These are phyloP conservation scores for Panus rudis DNA, from an alignment of 768 basidiomycete genomes.

Conservation along the genomic window DNA sequence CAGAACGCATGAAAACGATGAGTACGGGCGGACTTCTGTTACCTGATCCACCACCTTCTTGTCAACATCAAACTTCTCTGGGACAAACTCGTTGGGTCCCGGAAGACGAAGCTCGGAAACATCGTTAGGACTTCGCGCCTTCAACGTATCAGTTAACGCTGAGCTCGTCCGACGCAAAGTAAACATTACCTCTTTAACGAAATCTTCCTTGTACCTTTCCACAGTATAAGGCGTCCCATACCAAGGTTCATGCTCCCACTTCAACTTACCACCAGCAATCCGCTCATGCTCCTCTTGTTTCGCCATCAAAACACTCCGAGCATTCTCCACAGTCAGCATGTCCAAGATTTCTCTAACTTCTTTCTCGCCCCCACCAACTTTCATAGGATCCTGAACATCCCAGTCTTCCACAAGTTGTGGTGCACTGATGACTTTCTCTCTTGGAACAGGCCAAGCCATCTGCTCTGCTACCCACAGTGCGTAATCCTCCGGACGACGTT, in stretches of 20 bases:
- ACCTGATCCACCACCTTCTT: slow-evolving; percentile 66
- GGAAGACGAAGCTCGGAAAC: slow-evolving; percentile 73
- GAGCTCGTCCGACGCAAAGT: neutral
- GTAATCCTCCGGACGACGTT: slow-evolving; percentile 72
- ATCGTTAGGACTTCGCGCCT: slow-evolving; percentile 50
- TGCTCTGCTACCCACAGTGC: slow-evolving; percentile 67
- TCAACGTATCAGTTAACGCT: neutral
- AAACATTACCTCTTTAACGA: slow-evolving; percentile 37
- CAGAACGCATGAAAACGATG: neutral
- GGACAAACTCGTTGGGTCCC: slow-evolving; percentile 85
- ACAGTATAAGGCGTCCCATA: slow-evolving; percentile 87
- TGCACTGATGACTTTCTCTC: slow-evolving; percentile 65
- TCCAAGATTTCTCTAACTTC: slow-evolving; percentile 61
- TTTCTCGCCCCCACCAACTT: slow-evolving; percentile 20
- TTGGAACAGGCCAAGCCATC: slow-evolving; percentile 78
- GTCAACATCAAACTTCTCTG: slow-evolving; percentile 76
- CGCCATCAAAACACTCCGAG: slow-evolving; percentile 75
- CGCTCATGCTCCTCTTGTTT: slow-evolving; percentile 55
- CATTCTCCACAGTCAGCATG: slow-evolving; percentile 46
- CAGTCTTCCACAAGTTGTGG: slow-evolving; percentile 70
- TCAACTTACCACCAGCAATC: slow-evolving; percentile 34
- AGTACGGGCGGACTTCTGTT: slow-evolving; percentile 15
- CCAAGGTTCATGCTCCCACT: slow-evolving; percentile 80
- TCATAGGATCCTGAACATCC: slow-evolving; percentile 36
- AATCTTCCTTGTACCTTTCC: slow-evolving; percentile 57